Conservation (phyloP, 2,329 filamentous ascomycete species). For the Alternaria sp. region DNA sequence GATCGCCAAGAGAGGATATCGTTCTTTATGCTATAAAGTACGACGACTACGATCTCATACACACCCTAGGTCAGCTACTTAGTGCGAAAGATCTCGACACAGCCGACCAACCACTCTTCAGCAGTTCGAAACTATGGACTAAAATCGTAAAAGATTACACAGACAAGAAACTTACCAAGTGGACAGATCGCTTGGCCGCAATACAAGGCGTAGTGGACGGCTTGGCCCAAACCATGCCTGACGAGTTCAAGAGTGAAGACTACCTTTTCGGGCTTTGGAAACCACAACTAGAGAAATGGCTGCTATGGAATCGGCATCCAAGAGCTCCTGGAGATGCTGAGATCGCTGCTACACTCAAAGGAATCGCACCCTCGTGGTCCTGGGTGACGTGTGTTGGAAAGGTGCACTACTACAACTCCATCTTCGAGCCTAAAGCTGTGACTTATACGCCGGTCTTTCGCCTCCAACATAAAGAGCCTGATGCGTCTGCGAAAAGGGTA, state of each 20-base stretch:
- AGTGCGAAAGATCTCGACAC: not conserved
- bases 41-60: not conserved
- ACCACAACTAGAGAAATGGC: not conserved
- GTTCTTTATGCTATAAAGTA: not conserved
- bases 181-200: constrained; percentile 11
- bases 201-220: constrained; percentile 6
- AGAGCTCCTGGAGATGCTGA: not conserved
- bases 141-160: not conserved
- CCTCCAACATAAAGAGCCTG: not conserved
- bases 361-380: constrained; percentile 7
- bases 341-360: not conserved
- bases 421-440: not conserved
- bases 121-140: not conserved
- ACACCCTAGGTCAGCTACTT: not conserved
- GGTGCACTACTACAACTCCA: not conserved
- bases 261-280: constrained; percentile 5
- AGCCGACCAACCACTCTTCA: not conserved
- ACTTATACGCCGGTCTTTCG: not conserved
- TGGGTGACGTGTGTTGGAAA: not conserved
- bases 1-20: not conserved
- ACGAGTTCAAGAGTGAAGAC: not conserved
- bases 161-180: not conserved
- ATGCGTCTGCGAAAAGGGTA: not conserved
- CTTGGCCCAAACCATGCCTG: not conserved
- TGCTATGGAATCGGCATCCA: not conserved